Evolutionary conservation across 192 early-diverging fungal species (phyloP).

Genomic region (Bifiguratus adelaidae): DNA sequence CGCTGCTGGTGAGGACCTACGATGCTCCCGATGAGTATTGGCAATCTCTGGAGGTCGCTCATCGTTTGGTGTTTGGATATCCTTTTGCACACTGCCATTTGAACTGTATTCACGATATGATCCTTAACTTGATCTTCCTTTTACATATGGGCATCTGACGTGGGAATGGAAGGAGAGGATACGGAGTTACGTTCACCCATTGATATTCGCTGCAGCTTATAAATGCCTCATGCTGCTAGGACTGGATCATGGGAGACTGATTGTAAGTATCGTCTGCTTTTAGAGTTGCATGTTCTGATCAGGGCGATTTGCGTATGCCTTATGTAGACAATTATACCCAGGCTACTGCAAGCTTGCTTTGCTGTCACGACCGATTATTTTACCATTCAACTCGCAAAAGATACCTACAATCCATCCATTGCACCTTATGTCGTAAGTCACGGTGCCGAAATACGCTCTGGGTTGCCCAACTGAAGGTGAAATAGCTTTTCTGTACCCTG

Average conservation of each 20-base stretch:
- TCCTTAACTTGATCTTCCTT: slow-evolving; percentile 7
- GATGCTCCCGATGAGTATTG: slow-evolving; percentile 96
- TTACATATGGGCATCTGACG: slow-evolving; percentile 71
- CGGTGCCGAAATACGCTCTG: not conserved
- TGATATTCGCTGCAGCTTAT: slow-evolving; percentile 74
- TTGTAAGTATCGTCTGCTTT: slow-evolving; percentile 44
- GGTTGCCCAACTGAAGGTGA: not conserved
- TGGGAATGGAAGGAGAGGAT: slow-evolving; percentile 89
- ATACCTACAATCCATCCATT: slow-evolving; percentile 7
- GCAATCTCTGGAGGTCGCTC: slow-evolving; percentile 91
- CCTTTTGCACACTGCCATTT: slow-evolving; percentile 16
- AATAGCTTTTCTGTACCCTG: slow-evolving; percentile 40
- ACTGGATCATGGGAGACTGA: slow-evolving; percentile 50
- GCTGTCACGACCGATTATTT: slow-evolving; percentile 63
- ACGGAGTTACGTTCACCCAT: slow-evolving; percentile 74
- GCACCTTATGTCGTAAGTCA: slow-evolving; percentile 15
- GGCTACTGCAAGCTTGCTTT: slow-evolving; percentile 59
- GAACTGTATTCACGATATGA: slow-evolving; percentile 1
- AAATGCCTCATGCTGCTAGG: slow-evolving; percentile 40
- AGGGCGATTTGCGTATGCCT: not conserved
- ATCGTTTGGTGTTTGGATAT: slow-evolving; percentile 75
- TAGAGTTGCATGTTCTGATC: not conserved
- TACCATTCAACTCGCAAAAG: slow-evolving; percentile 58
- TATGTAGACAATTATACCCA: not conserved
- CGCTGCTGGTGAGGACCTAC: slow-evolving; percentile 55